phyloP scores from a whole-genome alignment of 2,329 filamentous ascomycete species.

The Cladobotryum protrusum region DNA sequence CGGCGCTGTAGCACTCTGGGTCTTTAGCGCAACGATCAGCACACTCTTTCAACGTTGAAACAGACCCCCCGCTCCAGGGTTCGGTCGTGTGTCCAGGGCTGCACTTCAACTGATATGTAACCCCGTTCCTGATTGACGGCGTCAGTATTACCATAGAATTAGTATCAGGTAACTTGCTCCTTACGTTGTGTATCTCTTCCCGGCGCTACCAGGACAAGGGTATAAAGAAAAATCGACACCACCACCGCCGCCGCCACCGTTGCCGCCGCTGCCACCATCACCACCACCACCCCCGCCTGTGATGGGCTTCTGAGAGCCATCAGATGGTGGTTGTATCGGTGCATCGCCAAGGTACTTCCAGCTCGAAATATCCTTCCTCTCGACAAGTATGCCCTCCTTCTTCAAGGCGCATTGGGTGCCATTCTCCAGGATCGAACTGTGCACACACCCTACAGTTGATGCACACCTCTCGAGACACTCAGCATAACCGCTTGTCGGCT shows the following conservation, averaged over 20 bases:
- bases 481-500: not conserved
- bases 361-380: not conserved
- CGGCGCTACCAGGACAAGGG: not conserved
- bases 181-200: slow-evolving; percentile 6
- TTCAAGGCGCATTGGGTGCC: not conserved
- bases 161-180: not conserved
- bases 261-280: no score
- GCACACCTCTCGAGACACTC: slow-evolving; percentile 2
- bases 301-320: slow-evolving; percentile 3
- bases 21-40: slow-evolving; percentile 5
- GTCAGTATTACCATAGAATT: not conserved
- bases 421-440: not conserved
- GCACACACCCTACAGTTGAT: not conserved
- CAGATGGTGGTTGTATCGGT: not conserved
- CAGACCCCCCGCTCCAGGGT: not conserved
- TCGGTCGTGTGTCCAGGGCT: not conserved
- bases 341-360: not conserved
- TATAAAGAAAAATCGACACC: not conserved
- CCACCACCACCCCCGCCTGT: no score
- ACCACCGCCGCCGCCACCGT: not conserved
- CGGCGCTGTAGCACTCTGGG: slow-evolving; percentile 3
- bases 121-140: not conserved
- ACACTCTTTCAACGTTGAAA: slow-evolving; percentile 7
- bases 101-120: slow-evolving; percentile 10
- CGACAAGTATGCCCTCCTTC: not conserved